A percentile compares a stretch with the other conserved stretches of the same genome.
These are phyloP conservation scores for Fusarium sp. DNA, from an alignment of 2,329 filamentous ascomycete genomes.

Conservation along the genomic window DNA sequence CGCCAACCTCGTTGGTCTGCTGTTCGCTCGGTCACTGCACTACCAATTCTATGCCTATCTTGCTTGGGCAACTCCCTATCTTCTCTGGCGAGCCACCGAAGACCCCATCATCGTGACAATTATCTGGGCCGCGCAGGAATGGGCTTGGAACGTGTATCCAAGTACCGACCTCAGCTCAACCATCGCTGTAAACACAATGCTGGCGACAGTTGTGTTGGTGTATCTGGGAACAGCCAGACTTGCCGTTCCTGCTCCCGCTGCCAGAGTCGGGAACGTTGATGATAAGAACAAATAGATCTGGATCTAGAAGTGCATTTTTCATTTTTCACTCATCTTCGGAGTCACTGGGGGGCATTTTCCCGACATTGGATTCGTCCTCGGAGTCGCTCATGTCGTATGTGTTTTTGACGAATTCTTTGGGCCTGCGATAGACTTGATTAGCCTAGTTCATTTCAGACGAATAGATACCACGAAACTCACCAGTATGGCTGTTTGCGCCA, in stretches of 20 bases:
- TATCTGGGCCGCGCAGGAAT: conserved; percentile 84
- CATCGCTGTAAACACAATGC: conserved; percentile 75
- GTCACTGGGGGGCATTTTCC: conserved; percentile 85
- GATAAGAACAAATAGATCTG: conserved; percentile 46
- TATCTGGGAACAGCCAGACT: conserved; percentile 66
- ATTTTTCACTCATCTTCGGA: conserved; percentile 66
- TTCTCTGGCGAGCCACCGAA: conserved; percentile 81
- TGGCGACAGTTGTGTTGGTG: conserved; percentile 69
- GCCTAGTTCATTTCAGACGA: conserved; percentile 11
- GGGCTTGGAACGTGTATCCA: conserved; percentile 95
- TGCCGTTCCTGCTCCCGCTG: conserved; percentile 31
- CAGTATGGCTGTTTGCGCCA: conserved; percentile 94
- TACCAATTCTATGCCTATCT: conserved; percentile 97
- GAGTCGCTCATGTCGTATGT: conserved; percentile 71
- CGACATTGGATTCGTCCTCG: conserved; percentile 80
- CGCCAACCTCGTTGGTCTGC: conserved; percentile 79
- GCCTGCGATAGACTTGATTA: conserved; percentile 61
- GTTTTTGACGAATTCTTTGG: conserved; percentile 78
- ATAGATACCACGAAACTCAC: conserved; percentile 55
- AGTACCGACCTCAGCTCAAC: conserved; percentile 68
- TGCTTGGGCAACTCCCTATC: conserved; percentile 86
- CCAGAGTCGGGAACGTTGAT: conserved; percentile 26
- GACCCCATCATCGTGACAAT: conserved; percentile 73
- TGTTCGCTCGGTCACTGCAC: conserved; percentile 88
- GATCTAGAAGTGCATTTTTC: conserved; percentile 5